Evolutionary conservation across 257 asterid genomes (phyloP).

Genomic region (Rauvolfia tetraphylla): DNA sequence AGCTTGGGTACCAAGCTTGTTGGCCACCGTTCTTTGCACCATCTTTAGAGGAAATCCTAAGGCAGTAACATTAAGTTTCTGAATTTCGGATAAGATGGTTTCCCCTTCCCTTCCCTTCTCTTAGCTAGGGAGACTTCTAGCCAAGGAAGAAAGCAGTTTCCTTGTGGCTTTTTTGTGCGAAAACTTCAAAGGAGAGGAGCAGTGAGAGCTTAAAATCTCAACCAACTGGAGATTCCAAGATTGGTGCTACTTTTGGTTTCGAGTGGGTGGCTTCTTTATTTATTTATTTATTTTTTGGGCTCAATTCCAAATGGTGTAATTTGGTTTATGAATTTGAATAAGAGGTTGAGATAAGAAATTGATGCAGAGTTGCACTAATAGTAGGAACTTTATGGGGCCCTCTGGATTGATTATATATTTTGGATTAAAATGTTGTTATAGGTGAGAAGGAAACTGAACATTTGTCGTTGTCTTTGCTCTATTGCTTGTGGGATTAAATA

Average conservation of each 20-base stretch:
- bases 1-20: constrained; percentile 41
- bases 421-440: not conserved
- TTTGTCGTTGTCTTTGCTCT: not conserved
- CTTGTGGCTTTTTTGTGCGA: constrained; percentile 16
- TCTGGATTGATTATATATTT: not conserved
- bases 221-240: constrained; percentile 37
- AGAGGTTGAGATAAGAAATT: constrained; percentile 30
- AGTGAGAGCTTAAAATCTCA: constrained; percentile 14
- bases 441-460: not conserved
- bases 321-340: constrained; percentile 34
- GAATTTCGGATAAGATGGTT: not conserved
- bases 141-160: constrained; percentile 23
- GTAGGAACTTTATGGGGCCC: constrained; percentile 25
- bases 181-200: constrained; percentile 6
- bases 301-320: constrained; percentile 1
- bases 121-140: constrained; percentile 16
- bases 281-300: not conserved
- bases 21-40: constrained; percentile 69
- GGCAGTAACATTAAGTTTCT: constrained; percentile 23
- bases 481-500: not conserved
- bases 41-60: constrained; percentile 39
- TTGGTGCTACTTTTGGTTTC: constrained; percentile 20
- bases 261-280: constrained; percentile 23
- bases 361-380: constrained; percentile 53
- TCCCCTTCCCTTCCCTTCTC: constrained; percentile 14